These are phyloP conservation scores for Aspergillus transmontanensis DNA, from an alignment of 2,329 filamentous ascomycete genomes.

Conservation along the genomic window DNA sequence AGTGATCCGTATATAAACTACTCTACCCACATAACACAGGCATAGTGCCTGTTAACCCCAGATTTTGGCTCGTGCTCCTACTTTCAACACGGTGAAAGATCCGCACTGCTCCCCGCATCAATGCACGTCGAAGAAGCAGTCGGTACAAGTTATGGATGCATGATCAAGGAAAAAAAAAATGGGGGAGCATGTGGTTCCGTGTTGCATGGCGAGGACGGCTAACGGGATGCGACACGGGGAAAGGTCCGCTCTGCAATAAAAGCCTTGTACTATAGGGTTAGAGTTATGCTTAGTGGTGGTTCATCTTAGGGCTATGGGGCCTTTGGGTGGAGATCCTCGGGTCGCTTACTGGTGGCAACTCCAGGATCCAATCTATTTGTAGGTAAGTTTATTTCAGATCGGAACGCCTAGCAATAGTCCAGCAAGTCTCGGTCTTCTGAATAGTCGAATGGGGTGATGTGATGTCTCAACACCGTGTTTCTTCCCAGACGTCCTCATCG, in stretches of 20 bases:
- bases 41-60: slow-evolving; percentile 5
- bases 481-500: neutral
- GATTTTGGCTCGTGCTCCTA: slow-evolving; percentile 5
- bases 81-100: slow-evolving; percentile 5
- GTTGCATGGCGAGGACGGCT: neutral
- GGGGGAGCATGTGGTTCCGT: neutral
- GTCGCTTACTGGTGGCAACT: slow-evolving; percentile 2
- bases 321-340: neutral
- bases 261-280: slow-evolving; percentile 1
- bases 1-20: slow-evolving; percentile 1
- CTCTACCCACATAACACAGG: neutral
- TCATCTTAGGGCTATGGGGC: slow-evolving; percentile 1
- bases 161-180: neutral
- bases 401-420: neutral
- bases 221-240: neutral
- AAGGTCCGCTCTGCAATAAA: slow-evolving; percentile 1
- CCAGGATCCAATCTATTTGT: neutral
- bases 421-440: neutral
- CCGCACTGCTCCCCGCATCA: slow-evolving; percentile 8
- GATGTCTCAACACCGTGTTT: neutral
- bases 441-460: neutral
- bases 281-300: slow-evolving; percentile 2
- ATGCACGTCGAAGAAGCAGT: neutral
- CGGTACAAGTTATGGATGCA: neutral
- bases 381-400: neutral